Percentiles rank a stretch among this genome's conserved stretches.
These are phyloP conservation scores for Cordyceps cateniannulata DNA, from an alignment of 2,329 filamentous ascomycete genomes.

Conservation along the genomic window DNA sequence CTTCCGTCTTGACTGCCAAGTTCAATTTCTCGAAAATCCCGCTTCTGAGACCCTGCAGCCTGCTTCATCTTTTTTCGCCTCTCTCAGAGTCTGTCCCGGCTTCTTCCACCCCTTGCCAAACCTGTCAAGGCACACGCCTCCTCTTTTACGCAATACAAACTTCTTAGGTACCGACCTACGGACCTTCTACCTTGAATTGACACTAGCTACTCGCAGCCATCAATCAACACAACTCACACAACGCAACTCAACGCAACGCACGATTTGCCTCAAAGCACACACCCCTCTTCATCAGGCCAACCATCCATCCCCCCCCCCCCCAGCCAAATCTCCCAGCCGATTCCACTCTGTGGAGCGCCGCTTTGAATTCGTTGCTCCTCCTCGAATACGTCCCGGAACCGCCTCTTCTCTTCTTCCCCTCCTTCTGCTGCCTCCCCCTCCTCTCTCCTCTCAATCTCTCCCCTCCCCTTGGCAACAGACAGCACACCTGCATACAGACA, in stretches of 20 bases:
- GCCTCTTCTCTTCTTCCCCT: neutral
- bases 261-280: neutral
- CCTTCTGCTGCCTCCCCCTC: neutral
- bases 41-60: neutral
- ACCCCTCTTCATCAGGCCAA: neutral
- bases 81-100: neutral
- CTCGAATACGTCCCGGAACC: slow-evolving; percentile 14
- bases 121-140: neutral
- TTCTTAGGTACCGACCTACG: too few relatives aligned
- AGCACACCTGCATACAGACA: neutral
- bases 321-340: slow-evolving; percentile 13
- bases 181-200: slow-evolving; percentile 7
- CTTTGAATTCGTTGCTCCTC: neutral
- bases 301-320: neutral
- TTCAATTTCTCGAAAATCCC: neutral
- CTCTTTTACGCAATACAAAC: slow-evolving; percentile 13
- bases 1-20: neutral
- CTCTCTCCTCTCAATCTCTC: neutral
- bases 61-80: neutral
- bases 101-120: slow-evolving; percentile 6
- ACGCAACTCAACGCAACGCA: neutral
- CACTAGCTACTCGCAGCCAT: slow-evolving; percentile 4
- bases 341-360: slow-evolving; percentile 13
- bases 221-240: too few relatives aligned
- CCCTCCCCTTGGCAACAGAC: neutral